phyloP scores from a whole-genome alignment of 352 stramenopile species.

The Globisporangium echinulatum region DNA sequence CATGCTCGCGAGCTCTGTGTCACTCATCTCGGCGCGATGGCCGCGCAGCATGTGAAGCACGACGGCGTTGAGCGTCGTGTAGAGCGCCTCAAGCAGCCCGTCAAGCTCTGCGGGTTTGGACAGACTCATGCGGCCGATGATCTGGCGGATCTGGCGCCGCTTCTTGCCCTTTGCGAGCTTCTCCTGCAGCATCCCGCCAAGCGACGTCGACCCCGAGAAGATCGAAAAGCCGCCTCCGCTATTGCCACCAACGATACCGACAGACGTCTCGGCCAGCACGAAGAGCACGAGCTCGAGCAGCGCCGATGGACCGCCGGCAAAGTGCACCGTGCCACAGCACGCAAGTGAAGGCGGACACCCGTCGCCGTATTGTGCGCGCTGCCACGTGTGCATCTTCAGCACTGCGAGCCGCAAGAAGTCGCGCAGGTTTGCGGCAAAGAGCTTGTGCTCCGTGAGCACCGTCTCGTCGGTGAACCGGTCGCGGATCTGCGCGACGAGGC shows the following conservation, averaged over 20 bases:
- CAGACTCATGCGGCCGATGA: constrained; percentile 42
- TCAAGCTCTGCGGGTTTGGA: constrained; percentile 52
- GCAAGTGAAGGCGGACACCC: constrained; percentile 37
- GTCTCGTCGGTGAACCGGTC: constrained; percentile 34
- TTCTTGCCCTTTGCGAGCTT: constrained; percentile 56
- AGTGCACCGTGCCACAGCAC: constrained; percentile 51
- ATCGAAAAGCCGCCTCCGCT: constrained; percentile 11
- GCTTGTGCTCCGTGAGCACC: constrained; percentile 39
- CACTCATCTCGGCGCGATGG: constrained; percentile 38
- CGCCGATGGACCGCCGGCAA: constrained; percentile 36
- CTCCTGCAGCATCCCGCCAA: constrained; percentile 46
- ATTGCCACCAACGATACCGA: constrained; percentile 18
- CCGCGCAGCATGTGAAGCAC: constrained; percentile 59
- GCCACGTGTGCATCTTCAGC: constrained; percentile 61
- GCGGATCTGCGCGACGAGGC: constrained; percentile 47
- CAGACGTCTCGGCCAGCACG: constrained; percentile 39
- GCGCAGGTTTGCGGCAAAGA: constrained; percentile 48
- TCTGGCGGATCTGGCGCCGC: constrained; percentile 31
- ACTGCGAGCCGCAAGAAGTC: constrained; percentile 52
- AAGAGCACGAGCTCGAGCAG: constrained; percentile 62
- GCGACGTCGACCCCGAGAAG: constrained; percentile 19
- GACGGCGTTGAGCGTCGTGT: constrained; percentile 42
- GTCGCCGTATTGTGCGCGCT: constrained; percentile 58
- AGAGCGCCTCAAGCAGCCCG: constrained; percentile 40
- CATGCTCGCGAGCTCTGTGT: constrained; percentile 43